A percentile compares a stretch with the other conserved stretches of the same genome.
These are phyloP conservation scores for Populus pruinosa DNA, from an alignment of 345 rosid genomes.

Conservation along the genomic window DNA sequence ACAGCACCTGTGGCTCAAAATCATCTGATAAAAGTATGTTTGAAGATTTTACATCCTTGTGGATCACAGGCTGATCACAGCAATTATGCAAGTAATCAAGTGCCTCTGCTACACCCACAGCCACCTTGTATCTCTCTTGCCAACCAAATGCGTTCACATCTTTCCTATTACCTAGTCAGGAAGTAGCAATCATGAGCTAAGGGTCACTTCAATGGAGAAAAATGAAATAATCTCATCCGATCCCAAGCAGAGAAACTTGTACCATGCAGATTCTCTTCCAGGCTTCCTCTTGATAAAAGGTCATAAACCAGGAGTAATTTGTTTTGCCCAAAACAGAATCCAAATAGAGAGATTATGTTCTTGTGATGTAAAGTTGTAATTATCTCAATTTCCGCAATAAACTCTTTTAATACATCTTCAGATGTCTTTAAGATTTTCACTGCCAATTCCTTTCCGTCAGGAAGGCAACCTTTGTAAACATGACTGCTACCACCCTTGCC, in stretches of 20 bases:
- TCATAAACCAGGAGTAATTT: conserved; percentile 74
- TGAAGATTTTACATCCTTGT: conserved; percentile 92
- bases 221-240: background rate
- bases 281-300: conserved; percentile 86
- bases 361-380: conserved; percentile 71
- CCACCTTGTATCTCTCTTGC: conserved; percentile 80
- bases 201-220: conserved; percentile 11
- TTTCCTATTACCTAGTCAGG: conserved; percentile 51
- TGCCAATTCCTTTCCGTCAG: conserved; percentile 88
- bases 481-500: conserved; percentile 95
- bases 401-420: conserved; percentile 59
- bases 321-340: conserved; percentile 72
- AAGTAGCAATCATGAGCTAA: conserved; percentile 3
- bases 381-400: conserved; percentile 72
- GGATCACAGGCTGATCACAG: conserved; percentile 71
- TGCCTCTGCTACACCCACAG: conserved; percentile 87
- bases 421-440: conserved; percentile 84
- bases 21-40: conserved; percentile 86
- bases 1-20: conserved; percentile 87
- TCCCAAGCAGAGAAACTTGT: conserved; percentile 21
- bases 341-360: conserved; percentile 74
- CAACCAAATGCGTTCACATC: conserved; percentile 60
- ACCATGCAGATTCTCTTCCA: conserved; percentile 95
- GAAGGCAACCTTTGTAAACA: conserved; percentile 78
- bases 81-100: conserved; percentile 72